A percentile compares a stretch with the other conserved stretches of the same genome.
Conservation (phyloP, 1,284 basidiomycete species). For the Ganoderma leucocontextum region DNA sequence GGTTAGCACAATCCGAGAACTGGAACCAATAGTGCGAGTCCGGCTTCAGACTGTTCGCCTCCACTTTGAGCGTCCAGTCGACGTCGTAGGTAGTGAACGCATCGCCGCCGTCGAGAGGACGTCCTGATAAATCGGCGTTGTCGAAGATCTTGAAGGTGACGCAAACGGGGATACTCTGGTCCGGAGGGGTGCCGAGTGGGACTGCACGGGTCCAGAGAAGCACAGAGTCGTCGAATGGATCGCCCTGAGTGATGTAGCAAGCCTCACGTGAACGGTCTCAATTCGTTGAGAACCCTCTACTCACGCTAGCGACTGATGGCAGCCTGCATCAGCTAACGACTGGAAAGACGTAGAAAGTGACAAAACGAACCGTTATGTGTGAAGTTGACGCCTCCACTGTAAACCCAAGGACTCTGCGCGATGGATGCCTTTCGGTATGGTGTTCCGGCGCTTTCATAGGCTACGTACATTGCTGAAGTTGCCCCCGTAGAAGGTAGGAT, state of each 20-base stretch:
- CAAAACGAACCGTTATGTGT: constrained; percentile 57
- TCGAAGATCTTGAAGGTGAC: constrained; percentile 59
- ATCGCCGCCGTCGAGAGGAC: constrained; percentile 54
- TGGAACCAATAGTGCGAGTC: constrained; percentile 70
- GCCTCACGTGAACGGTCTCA: constrained; percentile 1
- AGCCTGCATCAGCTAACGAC: background rate
- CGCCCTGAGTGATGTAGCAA: constrained; percentile 50
- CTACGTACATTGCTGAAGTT: constrained; percentile 58
- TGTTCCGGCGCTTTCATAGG: background rate
- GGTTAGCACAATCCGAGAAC: constrained; percentile 65
- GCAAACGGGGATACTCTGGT: constrained; percentile 66
- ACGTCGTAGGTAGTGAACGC: constrained; percentile 71
- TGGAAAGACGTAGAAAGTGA: background rate
- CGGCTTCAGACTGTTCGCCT: constrained; percentile 59
- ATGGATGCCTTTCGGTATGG: background rate
- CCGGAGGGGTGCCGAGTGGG: constrained; percentile 50
- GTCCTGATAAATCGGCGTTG: constrained; percentile 47
- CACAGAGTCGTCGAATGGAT: constrained; percentile 66
- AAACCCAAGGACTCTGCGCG: constrained; percentile 56
- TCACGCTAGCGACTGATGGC: constrained; percentile 47
- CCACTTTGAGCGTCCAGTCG: constrained; percentile 72
- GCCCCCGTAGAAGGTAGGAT: constrained; percentile 60
- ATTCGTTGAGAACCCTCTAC: constrained; percentile 9
- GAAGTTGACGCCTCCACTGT: constrained; percentile 63
- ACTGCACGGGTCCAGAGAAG: constrained; percentile 70